Evolutionary conservation across 1,139 yeast genomes (phyloP).

Genomic region (Suhomyces wounanorum): DNA sequence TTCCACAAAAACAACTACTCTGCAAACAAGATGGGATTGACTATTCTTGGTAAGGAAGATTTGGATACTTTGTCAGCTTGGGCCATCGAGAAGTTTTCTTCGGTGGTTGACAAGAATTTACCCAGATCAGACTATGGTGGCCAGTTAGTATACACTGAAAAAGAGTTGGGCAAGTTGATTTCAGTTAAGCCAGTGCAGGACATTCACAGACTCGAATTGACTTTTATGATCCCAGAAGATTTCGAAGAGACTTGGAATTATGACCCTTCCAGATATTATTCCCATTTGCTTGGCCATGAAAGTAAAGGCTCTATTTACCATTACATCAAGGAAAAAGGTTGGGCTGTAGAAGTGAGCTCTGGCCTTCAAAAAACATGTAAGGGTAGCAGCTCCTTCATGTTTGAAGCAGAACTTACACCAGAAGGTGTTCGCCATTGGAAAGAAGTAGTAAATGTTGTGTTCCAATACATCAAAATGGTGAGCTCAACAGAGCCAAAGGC

Average conservation of each 20-base stretch:
- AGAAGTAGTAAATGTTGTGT: constrained; percentile 56
- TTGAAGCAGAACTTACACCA: constrained; percentile 75
- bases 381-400: constrained; percentile 65
- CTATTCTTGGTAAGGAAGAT: constrained; percentile 78
- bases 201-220: constrained; percentile 61
- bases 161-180: constrained; percentile 56
- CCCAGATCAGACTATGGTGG: constrained; percentile 50
- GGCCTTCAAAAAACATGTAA: constrained; percentile 72
- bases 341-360: constrained; percentile 79
- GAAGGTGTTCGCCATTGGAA: constrained; percentile 68
- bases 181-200: constrained; percentile 85
- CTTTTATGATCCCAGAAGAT: constrained; percentile 77
- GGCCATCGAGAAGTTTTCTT: constrained; percentile 69
- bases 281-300: constrained; percentile 91
- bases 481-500: constrained; percentile 53
- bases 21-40: constrained; percentile 82
- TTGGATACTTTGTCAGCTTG: constrained; percentile 69
- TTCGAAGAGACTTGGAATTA: constrained; percentile 61
- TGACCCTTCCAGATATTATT: constrained; percentile 68
- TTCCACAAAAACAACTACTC: constrained; percentile 67
- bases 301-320: constrained; percentile 79
- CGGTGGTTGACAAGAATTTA: constrained; percentile 57
- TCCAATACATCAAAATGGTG: constrained; percentile 72
- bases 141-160: constrained; percentile 34
- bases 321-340: constrained; percentile 67